Percentiles rank a stretch among this genome's conserved stretches.
Evolutionary conservation across 2,329 filamentous ascomycete species (phyloP).

Genomic region (Phialemonium atrogriseum): DNA sequence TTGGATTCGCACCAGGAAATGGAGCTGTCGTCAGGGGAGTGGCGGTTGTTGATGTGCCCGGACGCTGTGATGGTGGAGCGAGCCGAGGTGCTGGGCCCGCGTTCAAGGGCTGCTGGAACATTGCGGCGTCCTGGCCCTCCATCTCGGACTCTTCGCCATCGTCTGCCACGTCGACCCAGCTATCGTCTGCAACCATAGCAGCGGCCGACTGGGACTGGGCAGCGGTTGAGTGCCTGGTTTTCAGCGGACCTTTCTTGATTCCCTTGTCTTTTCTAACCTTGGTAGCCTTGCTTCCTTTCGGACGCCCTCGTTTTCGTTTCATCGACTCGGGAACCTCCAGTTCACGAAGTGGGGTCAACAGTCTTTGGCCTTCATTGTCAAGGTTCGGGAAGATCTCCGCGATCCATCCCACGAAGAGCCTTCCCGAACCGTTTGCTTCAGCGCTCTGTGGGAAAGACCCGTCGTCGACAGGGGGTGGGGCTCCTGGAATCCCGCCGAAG

Average conservation of each 20-base stretch:
- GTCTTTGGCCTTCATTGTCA: too few species aligned
- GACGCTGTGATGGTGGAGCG: too few species aligned
- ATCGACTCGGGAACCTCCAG: constrained; percentile 9
- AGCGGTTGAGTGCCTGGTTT: constrained; percentile 5
- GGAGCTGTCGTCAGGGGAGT: background rate
- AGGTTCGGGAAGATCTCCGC: constrained; percentile 52
- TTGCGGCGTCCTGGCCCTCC: too few species aligned
- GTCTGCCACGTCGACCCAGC: constrained; percentile 38
- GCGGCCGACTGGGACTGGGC: constrained; percentile 4
- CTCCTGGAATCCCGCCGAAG: constrained; percentile 52
- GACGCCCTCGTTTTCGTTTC: constrained; percentile 43
- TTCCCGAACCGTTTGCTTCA: constrained; percentile 47
- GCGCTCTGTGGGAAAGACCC: constrained; percentile 47
- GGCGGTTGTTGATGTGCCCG: too few species aligned
- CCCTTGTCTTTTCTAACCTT: constrained; percentile 41
- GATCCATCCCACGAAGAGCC: constrained; percentile 53
- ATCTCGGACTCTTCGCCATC: constrained; percentile 20
- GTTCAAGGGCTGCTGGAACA: too few species aligned
- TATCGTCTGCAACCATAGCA: constrained; percentile 24
- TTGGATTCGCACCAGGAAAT: background rate
- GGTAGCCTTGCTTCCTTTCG: constrained; percentile 47
- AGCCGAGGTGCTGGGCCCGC: constrained; percentile 6
- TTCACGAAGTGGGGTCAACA: background rate
- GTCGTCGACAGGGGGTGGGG: constrained; percentile 40
- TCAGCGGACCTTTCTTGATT: constrained; percentile 35